These are phyloP conservation scores for Blastocystis sp. DNA, from an alignment of 352 stramenopile genomes.

Conservation along the genomic window DNA sequence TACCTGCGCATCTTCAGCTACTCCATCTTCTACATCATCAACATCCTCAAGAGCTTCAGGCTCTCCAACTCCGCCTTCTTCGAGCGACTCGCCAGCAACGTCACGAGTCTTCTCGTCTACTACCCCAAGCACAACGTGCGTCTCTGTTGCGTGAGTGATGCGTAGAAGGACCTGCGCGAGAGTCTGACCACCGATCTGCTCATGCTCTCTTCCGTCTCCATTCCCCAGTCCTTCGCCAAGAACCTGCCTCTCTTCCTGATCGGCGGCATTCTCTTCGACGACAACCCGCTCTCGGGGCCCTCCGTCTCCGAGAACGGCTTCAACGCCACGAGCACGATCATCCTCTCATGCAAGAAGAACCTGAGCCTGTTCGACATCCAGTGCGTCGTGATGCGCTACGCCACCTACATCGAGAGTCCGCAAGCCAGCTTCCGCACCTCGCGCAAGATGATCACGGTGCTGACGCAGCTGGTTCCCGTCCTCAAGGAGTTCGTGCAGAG, in stretches of 20 bases:
- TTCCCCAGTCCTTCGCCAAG: not conserved
- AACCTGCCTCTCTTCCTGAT: constrained; percentile 39
- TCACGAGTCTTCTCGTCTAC: constrained; percentile 31
- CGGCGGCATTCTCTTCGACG: constrained; percentile 46
- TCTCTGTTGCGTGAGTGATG: not conserved
- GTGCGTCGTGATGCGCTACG: constrained; percentile 21
- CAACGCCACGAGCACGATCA: constrained; percentile 11
- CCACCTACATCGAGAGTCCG: constrained; percentile 26
- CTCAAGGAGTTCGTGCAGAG: not conserved
- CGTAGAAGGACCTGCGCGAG: constrained; percentile 24
- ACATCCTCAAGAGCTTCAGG: not conserved
- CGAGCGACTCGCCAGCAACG: constrained; percentile 8
- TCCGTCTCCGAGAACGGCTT: constrained; percentile 5
- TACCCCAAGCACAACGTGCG: constrained; percentile 27
- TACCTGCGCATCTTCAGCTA: constrained; percentile 44
- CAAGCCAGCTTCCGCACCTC: constrained; percentile 16
- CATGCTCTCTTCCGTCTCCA: not conserved
- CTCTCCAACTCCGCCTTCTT: not conserved
- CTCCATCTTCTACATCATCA: constrained; percentile 9
- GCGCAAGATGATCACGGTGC: constrained; percentile 11
- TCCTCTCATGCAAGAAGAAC: not conserved
- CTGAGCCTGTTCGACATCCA: constrained; percentile 22
- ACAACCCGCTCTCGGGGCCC: not conserved
- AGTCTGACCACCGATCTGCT: not conserved
- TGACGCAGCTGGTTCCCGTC: constrained; percentile 13